Evolutionary conservation across 140 eudicot genomes (phyloP).

Genomic region (Erigeron philadelphicus): DNA sequence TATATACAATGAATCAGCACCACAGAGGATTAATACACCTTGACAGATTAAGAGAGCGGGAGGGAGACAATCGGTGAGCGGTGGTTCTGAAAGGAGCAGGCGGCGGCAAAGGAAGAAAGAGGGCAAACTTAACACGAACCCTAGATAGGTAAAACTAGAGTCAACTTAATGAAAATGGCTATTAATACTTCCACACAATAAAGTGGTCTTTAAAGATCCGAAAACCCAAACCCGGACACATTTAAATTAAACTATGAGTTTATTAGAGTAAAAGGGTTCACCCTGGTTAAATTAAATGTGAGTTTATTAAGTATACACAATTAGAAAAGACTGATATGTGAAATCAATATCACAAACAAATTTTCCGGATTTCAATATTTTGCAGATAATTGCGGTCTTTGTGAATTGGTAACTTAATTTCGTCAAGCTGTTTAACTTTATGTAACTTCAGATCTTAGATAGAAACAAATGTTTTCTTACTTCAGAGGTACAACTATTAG

Average conservation of each 20-base stretch:
- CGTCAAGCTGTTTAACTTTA: too few species aligned
- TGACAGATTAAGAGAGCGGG: neutral
- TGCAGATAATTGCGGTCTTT: too few species aligned
- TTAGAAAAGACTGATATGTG: too few species aligned
- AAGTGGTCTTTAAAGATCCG: slow-evolving; percentile 1
- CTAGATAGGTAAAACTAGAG: slow-evolving; percentile 15
- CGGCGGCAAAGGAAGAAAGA: slow-evolving; percentile 21
- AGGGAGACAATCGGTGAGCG: slow-evolving; percentile 2
- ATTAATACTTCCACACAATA: slow-evolving; percentile 14
- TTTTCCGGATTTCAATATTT: too few species aligned
- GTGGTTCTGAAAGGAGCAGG: neutral
- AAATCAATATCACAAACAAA: too few species aligned
- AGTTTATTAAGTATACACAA: too few species aligned
- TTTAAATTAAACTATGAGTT: too few species aligned
- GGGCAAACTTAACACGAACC: slow-evolving; percentile 17
- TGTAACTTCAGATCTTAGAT: too few species aligned
- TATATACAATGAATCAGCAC: slow-evolving; percentile 9
- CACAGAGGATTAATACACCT: slow-evolving; percentile 19
- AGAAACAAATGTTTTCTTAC: too few species aligned
- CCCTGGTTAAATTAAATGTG: too few species aligned
- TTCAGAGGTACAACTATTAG: neutral
- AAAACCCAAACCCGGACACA: slow-evolving; percentile 6
- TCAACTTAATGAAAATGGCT: slow-evolving; percentile 12
- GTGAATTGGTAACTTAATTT: too few species aligned
- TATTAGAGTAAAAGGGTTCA: too few species aligned